Percentiles rank a stretch among this genome's conserved stretches.
Conservation (phyloP, 2,329 filamentous ascomycete species). For the Ceratocystis destructans region DNA sequence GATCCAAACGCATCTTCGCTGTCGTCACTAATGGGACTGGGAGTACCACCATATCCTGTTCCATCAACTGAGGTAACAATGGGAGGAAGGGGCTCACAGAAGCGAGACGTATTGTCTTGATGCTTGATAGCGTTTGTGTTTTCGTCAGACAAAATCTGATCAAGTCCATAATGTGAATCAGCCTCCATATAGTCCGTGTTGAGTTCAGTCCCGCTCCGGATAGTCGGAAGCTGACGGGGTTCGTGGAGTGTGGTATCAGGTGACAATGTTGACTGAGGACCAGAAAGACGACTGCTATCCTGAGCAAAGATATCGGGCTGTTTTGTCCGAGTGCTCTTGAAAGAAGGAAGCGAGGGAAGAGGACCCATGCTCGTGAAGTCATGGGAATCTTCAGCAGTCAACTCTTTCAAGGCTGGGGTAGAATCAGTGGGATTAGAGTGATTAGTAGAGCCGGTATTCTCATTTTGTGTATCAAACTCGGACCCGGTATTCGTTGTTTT, state of each 20-base stretch:
- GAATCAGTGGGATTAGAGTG: not conserved
- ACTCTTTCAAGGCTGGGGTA: not conserved
- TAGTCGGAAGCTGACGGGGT: constrained; percentile 17
- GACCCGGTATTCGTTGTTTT: not conserved
- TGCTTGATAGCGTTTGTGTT: constrained; percentile 10
- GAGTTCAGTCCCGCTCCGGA: constrained; percentile 19
- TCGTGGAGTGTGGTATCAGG: constrained; percentile 24
- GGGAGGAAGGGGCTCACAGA: constrained; percentile 53
- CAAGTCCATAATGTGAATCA: constrained; percentile 8
- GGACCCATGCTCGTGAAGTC: constrained; percentile 12
- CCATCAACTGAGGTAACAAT: constrained; percentile 58
- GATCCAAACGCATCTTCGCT: constrained; percentile 23
- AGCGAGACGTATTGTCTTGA: constrained; percentile 43
- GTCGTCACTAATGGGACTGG: constrained; percentile 22
- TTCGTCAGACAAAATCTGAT: constrained; percentile 8
- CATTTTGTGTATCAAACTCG: constrained; percentile 2
- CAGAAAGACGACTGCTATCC: not conserved
- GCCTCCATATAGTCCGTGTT: constrained; percentile 25
- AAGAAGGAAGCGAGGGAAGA: constrained; percentile 4
- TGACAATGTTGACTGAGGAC: constrained; percentile 22
- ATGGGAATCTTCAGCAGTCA: constrained; percentile 9
- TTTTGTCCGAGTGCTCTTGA: not conserved
- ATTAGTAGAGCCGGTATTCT: not conserved
- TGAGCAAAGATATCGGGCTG: not conserved
- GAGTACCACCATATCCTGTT: constrained; percentile 35